phyloP scores from a whole-genome alignment of 2,329 filamentous ascomycete genomes.

The Colletotrichum camelliae region DNA sequence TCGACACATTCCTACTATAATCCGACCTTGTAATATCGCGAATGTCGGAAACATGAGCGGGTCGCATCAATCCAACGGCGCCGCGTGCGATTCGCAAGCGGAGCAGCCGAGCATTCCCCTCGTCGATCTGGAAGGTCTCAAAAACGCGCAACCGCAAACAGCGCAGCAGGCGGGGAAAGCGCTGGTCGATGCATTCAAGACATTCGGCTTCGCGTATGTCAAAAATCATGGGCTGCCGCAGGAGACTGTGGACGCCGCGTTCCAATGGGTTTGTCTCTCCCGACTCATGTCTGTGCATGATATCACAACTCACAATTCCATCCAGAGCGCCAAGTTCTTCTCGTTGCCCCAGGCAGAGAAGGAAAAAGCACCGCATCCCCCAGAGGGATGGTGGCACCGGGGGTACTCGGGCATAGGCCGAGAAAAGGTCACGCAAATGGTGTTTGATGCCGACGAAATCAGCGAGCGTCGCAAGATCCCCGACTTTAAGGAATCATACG shows the following conservation, averaged over 20 bases:
- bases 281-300: neutral
- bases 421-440: conserved; percentile 39
- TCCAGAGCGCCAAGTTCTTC: too few species aligned
- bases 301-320: neutral
- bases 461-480: conserved; percentile 31
- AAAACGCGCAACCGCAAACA: neutral
- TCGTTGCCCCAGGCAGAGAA: conserved; percentile 34
- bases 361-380: conserved; percentile 34
- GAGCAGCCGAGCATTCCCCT: neutral
- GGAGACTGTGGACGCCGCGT: conserved; percentile 40
- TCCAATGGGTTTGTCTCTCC: conserved; percentile 21
- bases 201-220: conserved; percentile 38
- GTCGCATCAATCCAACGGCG: neutral
- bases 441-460: conserved; percentile 34
- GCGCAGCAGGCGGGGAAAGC: conserved; percentile 13
- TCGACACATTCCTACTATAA: fast-evolving
- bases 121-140: neutral
- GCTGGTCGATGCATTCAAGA: conserved; percentile 34
- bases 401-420: conserved; percentile 40
- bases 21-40: neutral
- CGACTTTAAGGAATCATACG: conserved; percentile 45
- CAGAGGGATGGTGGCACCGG: conserved; percentile 39
- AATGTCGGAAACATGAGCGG: neutral
- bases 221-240: conserved; percentile 38
- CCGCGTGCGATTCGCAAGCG: neutral